A percentile compares a stretch with the other conserved stretches of the same genome.
Evolutionary conservation across 768 basidiomycete species (phyloP).

Genomic region (Boletus rex-veris): DNA sequence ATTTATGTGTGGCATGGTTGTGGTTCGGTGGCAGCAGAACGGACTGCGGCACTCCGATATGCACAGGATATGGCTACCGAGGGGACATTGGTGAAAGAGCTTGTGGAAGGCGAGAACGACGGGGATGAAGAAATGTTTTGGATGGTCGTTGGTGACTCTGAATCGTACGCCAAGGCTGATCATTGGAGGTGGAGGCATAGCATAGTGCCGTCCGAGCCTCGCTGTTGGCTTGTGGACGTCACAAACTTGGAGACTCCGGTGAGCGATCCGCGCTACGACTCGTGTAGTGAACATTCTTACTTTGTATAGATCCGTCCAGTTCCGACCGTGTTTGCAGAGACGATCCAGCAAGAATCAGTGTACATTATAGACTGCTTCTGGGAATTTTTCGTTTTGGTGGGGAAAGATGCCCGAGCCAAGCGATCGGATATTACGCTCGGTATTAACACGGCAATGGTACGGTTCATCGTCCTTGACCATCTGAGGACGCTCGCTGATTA

Average conservation of each 20-base stretch:
- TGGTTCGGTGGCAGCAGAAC: conserved; percentile 60
- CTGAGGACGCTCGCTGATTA: background rate
- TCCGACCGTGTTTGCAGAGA: conserved; percentile 40
- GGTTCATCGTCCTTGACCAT: conserved; percentile 5
- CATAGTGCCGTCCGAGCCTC: conserved; percentile 41
- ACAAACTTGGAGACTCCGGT: conserved; percentile 38
- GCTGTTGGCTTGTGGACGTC: conserved; percentile 58
- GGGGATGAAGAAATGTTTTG: conserved; percentile 76
- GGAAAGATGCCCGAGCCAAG: conserved; percentile 57
- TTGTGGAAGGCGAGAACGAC: conserved; percentile 63
- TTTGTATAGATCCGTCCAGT: conserved; percentile 44
- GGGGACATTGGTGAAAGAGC: conserved; percentile 45
- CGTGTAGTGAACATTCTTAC: conserved; percentile 2
- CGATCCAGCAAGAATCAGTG: conserved; percentile 42
- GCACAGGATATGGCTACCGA: conserved; percentile 44
- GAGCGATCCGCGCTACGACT: conserved; percentile 18
- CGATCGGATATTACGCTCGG: conserved; percentile 61
- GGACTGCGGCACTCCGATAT: conserved; percentile 59
- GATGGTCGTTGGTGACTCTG: conserved; percentile 76
- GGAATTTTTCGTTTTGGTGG: conserved; percentile 77
- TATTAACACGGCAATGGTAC: conserved; percentile 53
- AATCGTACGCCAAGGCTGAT: conserved; percentile 67
- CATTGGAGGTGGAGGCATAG: conserved; percentile 74
- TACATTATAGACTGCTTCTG: conserved; percentile 73
- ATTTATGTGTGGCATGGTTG: conserved; percentile 81